A percentile compares a stretch with the other conserved stretches of the same genome.
Conservation (phyloP, 345 rosid species). For the Salix purpurea region DNA sequence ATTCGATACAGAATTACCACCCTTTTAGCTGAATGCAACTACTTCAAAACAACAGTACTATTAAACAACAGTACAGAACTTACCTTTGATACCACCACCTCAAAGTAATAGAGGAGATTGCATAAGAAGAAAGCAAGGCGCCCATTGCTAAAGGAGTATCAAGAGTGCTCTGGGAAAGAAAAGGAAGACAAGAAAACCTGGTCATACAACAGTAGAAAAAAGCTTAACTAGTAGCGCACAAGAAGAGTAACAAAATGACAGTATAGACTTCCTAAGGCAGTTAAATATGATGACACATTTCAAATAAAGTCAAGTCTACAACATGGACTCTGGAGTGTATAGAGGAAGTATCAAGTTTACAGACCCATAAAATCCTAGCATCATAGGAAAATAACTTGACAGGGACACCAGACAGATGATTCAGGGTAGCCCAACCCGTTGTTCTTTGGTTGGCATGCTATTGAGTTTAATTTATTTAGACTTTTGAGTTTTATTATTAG, state of each 20-base stretch:
- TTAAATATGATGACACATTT: not conserved
- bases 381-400: not conserved
- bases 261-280: not conserved
- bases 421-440: too few species aligned
- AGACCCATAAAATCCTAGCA: not conserved
- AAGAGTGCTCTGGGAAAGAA: conserved; percentile 57
- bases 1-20: not conserved
- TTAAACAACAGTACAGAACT: conserved; percentile 18
- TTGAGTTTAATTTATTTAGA: too few species aligned
- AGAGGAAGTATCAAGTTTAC: not conserved
- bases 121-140: conserved; percentile 34
- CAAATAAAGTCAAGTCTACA: not conserved
- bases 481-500: too few species aligned
- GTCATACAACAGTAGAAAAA: not conserved
- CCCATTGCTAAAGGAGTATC: conserved; percentile 58
- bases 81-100: conserved; percentile 29
- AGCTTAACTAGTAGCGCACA: not conserved
- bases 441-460: too few species aligned
- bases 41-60: not conserved
- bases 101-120: conserved; percentile 33
- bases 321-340: not conserved
- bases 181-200: not conserved
- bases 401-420: too few species aligned
- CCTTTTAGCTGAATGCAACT: not conserved
- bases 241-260: not conserved